phyloP scores from a whole-genome alignment of 2,329 filamentous ascomycete genomes.

The Bisporella sp. region DNA sequence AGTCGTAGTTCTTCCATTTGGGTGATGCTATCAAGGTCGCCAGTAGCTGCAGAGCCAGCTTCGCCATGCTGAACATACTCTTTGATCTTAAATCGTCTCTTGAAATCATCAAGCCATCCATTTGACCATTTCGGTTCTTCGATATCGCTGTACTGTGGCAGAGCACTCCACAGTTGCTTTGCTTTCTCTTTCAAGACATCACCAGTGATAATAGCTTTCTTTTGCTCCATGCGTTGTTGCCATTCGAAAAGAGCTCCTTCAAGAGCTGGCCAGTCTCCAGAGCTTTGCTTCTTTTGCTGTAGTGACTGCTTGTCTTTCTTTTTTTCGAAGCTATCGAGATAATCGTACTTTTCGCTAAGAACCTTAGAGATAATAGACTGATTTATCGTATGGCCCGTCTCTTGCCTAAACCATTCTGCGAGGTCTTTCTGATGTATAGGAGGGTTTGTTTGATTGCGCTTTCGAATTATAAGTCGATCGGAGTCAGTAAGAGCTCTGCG shows the following conservation, averaged over 20 bases:
- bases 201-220: constrained; percentile 2
- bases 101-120: constrained; percentile 2
- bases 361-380: neutral
- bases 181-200: constrained; percentile 5
- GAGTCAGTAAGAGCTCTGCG: too few relatives aligned
- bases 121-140: constrained; percentile 1
- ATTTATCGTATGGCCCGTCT: neutral
- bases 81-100: too few relatives aligned
- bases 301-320: neutral
- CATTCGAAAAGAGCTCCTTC: constrained; percentile 1
- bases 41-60: neutral
- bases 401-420: neutral
- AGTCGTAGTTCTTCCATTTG: neutral
- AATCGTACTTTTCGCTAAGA: neutral
- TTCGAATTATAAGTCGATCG: too few relatives aligned
- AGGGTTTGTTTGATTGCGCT: too few relatives aligned
- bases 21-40: neutral
- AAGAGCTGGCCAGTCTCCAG: neutral
- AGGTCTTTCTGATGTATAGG: neutral
- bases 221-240: constrained; percentile 3
- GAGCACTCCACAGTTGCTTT: neutral
- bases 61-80: too few relatives aligned
- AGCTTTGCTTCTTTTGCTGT: neutral
- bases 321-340: neutral
- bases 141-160: neutral